A percentile compares a stretch with the other conserved stretches of the same genome.
These are phyloP conservation scores for Umbelopsis isabellina DNA, from an alignment of 192 early-diverging fungal genomes.

Conservation along the genomic window DNA sequence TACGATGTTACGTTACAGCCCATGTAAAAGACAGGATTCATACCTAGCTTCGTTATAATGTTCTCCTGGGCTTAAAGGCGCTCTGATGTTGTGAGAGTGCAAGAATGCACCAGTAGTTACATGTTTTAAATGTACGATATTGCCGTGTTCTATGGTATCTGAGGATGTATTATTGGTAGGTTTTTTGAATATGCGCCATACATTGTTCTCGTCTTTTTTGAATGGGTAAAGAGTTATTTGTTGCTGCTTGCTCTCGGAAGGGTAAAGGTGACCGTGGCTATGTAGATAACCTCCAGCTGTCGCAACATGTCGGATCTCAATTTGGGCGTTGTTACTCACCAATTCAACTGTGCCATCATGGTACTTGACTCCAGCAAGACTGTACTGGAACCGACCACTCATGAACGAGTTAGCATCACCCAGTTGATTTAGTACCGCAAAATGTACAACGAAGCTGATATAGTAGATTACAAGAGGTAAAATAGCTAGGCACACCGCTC, in stretches of 20 bases:
- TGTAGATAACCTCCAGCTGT: constrained; percentile 80
- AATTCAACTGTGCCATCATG: constrained; percentile 49
- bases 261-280: constrained; percentile 67
- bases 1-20: too few relatives aligned
- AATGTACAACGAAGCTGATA: constrained; percentile 88
- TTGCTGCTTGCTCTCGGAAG: constrained; percentile 77
- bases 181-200: constrained; percentile 61
- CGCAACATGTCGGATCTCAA: constrained; percentile 70
- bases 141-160: constrained; percentile 60
- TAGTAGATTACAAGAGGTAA: constrained; percentile 82
- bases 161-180: background rate
- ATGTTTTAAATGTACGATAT: constrained; percentile 77
- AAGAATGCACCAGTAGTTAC: constrained; percentile 54
- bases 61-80: constrained; percentile 69
- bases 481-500: constrained; percentile 81
- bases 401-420: constrained; percentile 93
- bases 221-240: constrained; percentile 79
- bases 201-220: constrained; percentile 81
- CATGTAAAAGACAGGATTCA: background rate
- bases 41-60: constrained; percentile 75
- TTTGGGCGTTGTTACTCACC: constrained; percentile 62
- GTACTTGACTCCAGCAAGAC: constrained; percentile 63
- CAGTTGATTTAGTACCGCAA: constrained; percentile 69
- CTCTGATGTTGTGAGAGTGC: constrained; percentile 70
- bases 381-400: constrained; percentile 86